These are phyloP conservation scores for Trichosporon coremiiforme DNA, from an alignment of 1,284 basidiomycete genomes.

Conservation along the genomic window DNA sequence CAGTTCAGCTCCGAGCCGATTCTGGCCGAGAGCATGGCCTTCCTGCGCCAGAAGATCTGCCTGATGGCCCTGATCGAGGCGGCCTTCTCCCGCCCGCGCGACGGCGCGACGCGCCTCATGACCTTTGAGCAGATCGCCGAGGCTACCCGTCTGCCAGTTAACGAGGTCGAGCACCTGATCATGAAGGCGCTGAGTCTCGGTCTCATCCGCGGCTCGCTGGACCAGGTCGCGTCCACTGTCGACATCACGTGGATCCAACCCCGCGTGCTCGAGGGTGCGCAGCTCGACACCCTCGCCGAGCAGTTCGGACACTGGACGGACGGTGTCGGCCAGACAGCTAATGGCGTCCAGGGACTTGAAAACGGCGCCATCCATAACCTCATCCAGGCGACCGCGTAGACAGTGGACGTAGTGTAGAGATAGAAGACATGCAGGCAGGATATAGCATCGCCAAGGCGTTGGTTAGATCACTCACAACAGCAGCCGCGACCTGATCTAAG, in stretches of 20 bases:
- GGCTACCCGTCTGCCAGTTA: constrained; percentile 86
- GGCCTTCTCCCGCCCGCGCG: constrained; percentile 79
- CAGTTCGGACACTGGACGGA: constrained; percentile 80
- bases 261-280: constrained; percentile 82
- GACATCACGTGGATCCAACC: constrained; percentile 97
- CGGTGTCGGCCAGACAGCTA: constrained; percentile 68
- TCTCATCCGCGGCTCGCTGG: constrained; percentile 86
- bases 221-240: constrained; percentile 84
- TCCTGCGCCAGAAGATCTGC: constrained; percentile 98
- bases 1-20: constrained; percentile 88
- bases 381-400: constrained; percentile 20
- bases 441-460: neutral
- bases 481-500: too few relatives aligned
- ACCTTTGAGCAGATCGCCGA: constrained; percentile 88
- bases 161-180: constrained; percentile 95
- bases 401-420: constrained; percentile 2
- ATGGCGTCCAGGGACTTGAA: constrained; percentile 33
- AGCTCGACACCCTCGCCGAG: constrained; percentile 77
- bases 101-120: constrained; percentile 74
- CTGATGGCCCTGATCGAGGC: constrained; percentile 98
- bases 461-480: too few relatives aligned
- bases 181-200: constrained; percentile 97
- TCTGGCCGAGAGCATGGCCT: constrained; percentile 82
- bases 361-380: constrained; percentile 22
- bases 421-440: constrained; percentile 9